phyloP scores from a whole-genome alignment of 306 rosid species.

The Alnus glutinosa region DNA sequence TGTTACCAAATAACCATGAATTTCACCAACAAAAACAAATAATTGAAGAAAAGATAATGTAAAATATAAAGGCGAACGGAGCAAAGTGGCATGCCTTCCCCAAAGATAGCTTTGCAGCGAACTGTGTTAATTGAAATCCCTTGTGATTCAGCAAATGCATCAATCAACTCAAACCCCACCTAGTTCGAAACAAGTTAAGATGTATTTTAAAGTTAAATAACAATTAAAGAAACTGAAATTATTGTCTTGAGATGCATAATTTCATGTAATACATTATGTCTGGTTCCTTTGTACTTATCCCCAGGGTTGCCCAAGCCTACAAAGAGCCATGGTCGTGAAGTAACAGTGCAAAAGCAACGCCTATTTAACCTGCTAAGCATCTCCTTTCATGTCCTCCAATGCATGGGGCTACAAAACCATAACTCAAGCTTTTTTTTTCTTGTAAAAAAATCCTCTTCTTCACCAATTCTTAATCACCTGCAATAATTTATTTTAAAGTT shows the following conservation, averaged over 20 bases:
- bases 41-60: conserved; percentile 1
- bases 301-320: conserved; percentile 90
- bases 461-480: not conserved
- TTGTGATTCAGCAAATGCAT: conserved; percentile 68
- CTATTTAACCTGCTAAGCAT: conserved; percentile 51
- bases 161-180: conserved; percentile 90
- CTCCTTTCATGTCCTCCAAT: conserved; percentile 1
- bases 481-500: not conserved
- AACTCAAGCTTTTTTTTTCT: not conserved
- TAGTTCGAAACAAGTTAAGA: conserved; percentile 29
- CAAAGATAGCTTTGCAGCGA: conserved; percentile 83
- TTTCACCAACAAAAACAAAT: conserved; percentile 24
- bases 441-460: not conserved
- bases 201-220: not conserved
- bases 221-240: not conserved
- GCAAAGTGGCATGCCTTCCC: conserved; percentile 51
- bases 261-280: conserved; percentile 62
- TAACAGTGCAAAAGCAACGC: conserved; percentile 51
- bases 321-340: conserved; percentile 73
- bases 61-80: not conserved
- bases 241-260: not conserved
- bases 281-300: conserved; percentile 76
- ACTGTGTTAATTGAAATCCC: conserved; percentile 59
- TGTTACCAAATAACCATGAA: conserved; percentile 10
- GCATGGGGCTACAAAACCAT: not conserved